Base-by-base conservation (phyloP, 2,329 filamentous ascomycete genomes). In the Calycina marina region DNA sequence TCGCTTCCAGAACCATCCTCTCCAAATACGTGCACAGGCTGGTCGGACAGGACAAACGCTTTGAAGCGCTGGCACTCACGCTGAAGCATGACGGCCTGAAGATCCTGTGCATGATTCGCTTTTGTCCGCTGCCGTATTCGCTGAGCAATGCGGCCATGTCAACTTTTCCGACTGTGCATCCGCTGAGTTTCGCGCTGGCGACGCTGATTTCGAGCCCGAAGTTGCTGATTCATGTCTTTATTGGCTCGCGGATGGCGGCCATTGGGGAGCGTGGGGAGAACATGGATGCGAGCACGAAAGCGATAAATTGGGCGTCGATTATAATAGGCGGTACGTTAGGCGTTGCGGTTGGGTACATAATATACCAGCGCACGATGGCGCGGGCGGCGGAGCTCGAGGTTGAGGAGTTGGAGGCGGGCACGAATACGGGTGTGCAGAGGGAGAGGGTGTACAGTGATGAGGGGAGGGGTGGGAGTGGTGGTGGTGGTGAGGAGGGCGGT, bases 61-160 rank as follows among this genome's bases (percentile, higher is more conserved):
- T 98, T 54, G 73, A 90, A 6, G 90, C 90, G 4, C 67, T 98
- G 15, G 72, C 81, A 14, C 69, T 94, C 47, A 90, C 90, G 5
- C 63, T 98, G 40, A 84, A 93, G 42, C 77, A 82, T 49, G 90
- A 98, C 49, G 90, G 90, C 1, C 57, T 98, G 31, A 80, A 84
- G 48, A 74, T 96, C 33, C 66, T 98, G 28, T 77, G 83, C 40
- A 92, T 90, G 69, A 90, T 98, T 46, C 72, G 90, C 17, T 69
- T 96, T 42, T 96, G 88, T 49, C 90, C 90, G 2, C 55, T 98
- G 38, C 90, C 90, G 10, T 98, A 93, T 55, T 90, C 81, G 32
- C 62, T 96, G 44, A 86, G 81, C 51, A 98, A 98, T 52, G 90
- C 85, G 31, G 93, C 93, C 39, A 72, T 98, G 34, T 84, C 84